Evolutionary conservation across 2,329 filamentous ascomycete species (phyloP).

Genomic region (Nothophaeocryptopus gaeumannii): DNA sequence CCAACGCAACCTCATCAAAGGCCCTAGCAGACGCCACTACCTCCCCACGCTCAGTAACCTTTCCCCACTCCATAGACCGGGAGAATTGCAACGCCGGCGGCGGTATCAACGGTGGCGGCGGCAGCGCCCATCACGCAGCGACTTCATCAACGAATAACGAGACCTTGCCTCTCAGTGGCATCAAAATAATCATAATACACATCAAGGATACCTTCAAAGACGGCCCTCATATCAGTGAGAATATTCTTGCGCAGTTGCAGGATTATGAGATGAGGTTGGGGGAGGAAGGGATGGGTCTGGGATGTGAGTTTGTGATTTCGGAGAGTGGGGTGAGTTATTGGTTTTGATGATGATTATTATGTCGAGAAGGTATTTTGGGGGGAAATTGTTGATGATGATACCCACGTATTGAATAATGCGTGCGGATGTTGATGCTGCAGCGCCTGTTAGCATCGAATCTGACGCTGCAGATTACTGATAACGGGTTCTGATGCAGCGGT

Average conservation of each 20-base stretch:
- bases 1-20: background rate
- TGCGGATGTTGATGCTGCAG: too few species aligned
- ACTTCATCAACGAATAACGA: background rate
- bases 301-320: constrained; percentile 76
- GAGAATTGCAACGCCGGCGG: background rate
- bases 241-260: constrained; percentile 67
- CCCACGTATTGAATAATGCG: too few species aligned
- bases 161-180: constrained; percentile 59
- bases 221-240: constrained; percentile 61
- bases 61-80: constrained; percentile 5
- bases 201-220: constrained; percentile 78
- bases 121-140: constrained; percentile 5
- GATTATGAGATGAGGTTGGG: constrained; percentile 55
- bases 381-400: too few species aligned
- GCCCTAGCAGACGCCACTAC: background rate
- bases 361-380: too few species aligned
- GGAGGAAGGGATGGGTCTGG: constrained; percentile 58
- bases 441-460: too few species aligned
- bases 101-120: background rate
- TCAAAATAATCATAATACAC: constrained; percentile 86
- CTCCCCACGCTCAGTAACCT: constrained; percentile 23
- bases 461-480: too few species aligned
- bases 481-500: too few species aligned
- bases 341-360: constrained; percentile 37
- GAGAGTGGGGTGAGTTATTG: constrained; percentile 59